Conservation (phyloP, 345 rosid species). For the Passiflora organensis region DNA sequence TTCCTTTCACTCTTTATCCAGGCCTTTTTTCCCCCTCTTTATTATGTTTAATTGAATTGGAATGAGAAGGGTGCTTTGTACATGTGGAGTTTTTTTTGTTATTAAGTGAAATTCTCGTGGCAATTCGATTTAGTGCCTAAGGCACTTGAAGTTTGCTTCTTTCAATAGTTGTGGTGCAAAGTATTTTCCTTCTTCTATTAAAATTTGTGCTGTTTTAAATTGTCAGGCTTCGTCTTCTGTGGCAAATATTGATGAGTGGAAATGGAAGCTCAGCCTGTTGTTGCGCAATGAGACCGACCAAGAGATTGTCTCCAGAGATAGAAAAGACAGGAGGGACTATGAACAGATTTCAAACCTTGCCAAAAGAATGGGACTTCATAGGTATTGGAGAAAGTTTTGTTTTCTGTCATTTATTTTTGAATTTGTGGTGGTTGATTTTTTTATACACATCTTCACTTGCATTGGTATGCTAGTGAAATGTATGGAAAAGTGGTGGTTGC, state of each 20-base stretch:
- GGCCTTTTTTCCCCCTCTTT: not conserved
- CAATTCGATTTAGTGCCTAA: not conserved
- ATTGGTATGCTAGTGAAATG: constrained; percentile 48
- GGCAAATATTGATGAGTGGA: constrained; percentile 94
- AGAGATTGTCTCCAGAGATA: constrained; percentile 85
- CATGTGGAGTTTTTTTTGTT: not conserved
- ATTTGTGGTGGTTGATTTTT: not conserved
- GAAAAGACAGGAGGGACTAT: constrained; percentile 89
- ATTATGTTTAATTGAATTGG: not conserved
- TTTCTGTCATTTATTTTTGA: not conserved
- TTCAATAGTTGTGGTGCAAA: no score
- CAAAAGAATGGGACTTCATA: constrained; percentile 87
- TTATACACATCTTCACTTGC: not conserved
- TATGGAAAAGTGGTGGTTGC: constrained; percentile 96
- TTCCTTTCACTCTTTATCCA: not conserved
- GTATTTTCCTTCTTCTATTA: no score
- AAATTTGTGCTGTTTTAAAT: not conserved
- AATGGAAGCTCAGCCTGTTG: constrained; percentile 87
- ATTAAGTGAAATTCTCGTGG: not conserved
- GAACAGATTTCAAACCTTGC: constrained; percentile 89
- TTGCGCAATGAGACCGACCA: constrained; percentile 66
- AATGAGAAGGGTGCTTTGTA: not conserved
- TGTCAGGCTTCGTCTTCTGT: constrained; percentile 89
- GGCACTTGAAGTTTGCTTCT: not conserved
- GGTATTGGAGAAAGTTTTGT: constrained; percentile 29